Percentiles rank a stretch among this genome's conserved stretches.
Conservation (phyloP, 2,329 filamentous ascomycete species). For the Lachnellula subtilissima region DNA sequence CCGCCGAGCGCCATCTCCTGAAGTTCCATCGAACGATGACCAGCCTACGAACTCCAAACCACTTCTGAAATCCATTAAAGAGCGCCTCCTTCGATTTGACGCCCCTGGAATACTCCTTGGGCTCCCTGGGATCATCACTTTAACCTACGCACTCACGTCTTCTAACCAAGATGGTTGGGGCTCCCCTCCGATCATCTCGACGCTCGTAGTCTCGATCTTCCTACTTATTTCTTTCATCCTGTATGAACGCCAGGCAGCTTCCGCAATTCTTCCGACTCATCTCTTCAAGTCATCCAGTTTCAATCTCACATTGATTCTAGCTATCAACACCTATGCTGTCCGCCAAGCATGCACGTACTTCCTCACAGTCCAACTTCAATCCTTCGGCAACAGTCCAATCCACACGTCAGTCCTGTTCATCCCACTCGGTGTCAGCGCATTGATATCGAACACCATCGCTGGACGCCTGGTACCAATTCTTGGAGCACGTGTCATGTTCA, state of each 20-base stretch:
- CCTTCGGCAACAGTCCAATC: conserved; percentile 3
- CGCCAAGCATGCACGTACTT: conserved; percentile 7
- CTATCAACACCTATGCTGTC: conserved; percentile 1
- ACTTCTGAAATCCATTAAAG: neutral
- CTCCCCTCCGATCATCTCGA: conserved; percentile 2
- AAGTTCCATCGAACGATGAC: neutral
- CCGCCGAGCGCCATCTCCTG: neutral
- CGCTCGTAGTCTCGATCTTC: neutral
- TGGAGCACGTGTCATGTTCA: conserved; percentile 1
- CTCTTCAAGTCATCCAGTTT: conserved; percentile 1
- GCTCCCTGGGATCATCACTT: conserved; percentile 2
- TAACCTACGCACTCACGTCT: conserved; percentile 5
- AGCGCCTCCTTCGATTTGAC: conserved; percentile 3
- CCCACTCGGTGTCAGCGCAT: neutral
- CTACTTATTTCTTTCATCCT: conserved; percentile 1
- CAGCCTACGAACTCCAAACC: neutral
- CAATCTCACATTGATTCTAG: conserved; percentile 3
- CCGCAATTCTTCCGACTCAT: conserved; percentile 1
- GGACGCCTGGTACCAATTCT: neutral
- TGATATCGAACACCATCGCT: neutral
- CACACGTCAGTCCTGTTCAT: conserved; percentile 6
- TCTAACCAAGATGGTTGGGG: conserved; percentile 3
- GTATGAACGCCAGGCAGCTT: conserved; percentile 2
- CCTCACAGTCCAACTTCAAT: conserved; percentile 5
- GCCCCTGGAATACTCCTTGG: conserved; percentile 2